Evolutionary conservation across 805 yeast genomes (phyloP).

Genomic region (Aciculoconidium aculeatum): DNA sequence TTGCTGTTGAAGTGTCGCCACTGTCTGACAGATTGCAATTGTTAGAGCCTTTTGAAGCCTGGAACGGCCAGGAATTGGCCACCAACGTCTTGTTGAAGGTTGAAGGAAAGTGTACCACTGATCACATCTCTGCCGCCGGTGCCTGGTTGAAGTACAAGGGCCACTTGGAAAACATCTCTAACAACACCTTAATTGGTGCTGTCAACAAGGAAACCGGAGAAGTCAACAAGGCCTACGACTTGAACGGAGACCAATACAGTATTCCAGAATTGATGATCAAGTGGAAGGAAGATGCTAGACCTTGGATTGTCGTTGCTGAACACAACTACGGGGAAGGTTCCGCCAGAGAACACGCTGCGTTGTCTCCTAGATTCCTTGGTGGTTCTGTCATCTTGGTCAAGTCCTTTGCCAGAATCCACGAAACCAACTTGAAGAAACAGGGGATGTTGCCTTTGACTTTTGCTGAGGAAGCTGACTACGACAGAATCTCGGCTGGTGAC

Average conservation of each 20-base stretch:
- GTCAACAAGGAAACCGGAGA: constrained; percentile 96
- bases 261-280: constrained; percentile 96
- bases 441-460: constrained; percentile 95
- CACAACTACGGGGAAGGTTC: constrained; percentile 99
- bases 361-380: constrained; percentile 91
- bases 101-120: constrained; percentile 97
- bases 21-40: constrained; percentile 88
- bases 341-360: constrained; percentile 98
- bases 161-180: constrained; percentile 89
- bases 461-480: constrained; percentile 86
- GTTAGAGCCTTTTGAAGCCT: constrained; percentile 79
- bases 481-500: constrained; percentile 72
- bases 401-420: constrained; percentile 97
- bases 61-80: constrained; percentile 80
- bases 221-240: constrained; percentile 84
- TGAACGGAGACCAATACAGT: constrained; percentile 68
- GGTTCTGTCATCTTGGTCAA: constrained; percentile 85
- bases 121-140: constrained; percentile 98
- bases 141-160: constrained; percentile 98
- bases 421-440: constrained; percentile 95
- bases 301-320: constrained; percentile 96
- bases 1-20: constrained; percentile 68
- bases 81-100: constrained; percentile 80
- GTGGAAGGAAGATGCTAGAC: constrained; percentile 80
- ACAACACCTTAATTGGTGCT: constrained; percentile 95